Percentiles rank a stretch among this genome's conserved stretches.
phyloP scores from a whole-genome alignment of 1,284 basidiomycete species.

The Mycosarcoma mackinlayi region DNA sequence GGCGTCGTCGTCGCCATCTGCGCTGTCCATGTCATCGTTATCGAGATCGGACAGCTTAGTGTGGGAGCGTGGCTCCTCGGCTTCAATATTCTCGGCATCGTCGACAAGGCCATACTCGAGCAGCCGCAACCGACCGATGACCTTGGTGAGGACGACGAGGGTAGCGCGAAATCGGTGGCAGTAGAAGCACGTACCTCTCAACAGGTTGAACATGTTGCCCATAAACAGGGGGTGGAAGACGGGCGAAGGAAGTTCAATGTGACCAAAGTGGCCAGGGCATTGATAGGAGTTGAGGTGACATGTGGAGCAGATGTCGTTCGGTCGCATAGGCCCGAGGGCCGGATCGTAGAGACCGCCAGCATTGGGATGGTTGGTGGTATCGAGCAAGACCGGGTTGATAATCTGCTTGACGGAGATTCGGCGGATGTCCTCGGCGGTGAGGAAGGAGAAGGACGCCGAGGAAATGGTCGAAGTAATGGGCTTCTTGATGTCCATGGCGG shows the following conservation, averaged over 20 bases:
- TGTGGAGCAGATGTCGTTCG: conserved; percentile 81
- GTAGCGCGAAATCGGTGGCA: conserved; percentile 87
- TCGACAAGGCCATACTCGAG: conserved; percentile 89
- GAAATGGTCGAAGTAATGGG: conserved; percentile 85
- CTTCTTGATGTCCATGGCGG: conserved; percentile 88
- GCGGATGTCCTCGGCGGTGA: conserved; percentile 88
- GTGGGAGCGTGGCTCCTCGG: conserved; percentile 32
- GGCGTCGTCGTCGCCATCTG: conserved; percentile 47
- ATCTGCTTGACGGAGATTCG: conserved; percentile 97
- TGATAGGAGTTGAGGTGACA: conserved; percentile 90
- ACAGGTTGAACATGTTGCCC: conserved; percentile 86
- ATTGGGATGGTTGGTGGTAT: conserved; percentile 92
- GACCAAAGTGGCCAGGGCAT: conserved; percentile 99
- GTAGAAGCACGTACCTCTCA: conserved; percentile 91
- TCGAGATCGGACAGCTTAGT: conserved; percentile 21
- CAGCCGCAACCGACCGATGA: conserved; percentile 85
- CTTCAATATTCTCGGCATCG: conserved; percentile 77
- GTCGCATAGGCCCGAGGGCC: conserved; percentile 83
- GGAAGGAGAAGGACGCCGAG: conserved; percentile 92
- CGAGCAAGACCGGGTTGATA: conserved; percentile 89
- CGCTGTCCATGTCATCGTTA: conserved; percentile 40
- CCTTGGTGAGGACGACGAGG: conserved; percentile 76
- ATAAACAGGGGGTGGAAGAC: conserved; percentile 98
- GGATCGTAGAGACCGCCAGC: conserved; percentile 94
- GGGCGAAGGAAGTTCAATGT: conserved; percentile 94